Evolutionary conservation across 768 basidiomycete species (phyloP).

Genomic region (Gymnopilus junonius): DNA sequence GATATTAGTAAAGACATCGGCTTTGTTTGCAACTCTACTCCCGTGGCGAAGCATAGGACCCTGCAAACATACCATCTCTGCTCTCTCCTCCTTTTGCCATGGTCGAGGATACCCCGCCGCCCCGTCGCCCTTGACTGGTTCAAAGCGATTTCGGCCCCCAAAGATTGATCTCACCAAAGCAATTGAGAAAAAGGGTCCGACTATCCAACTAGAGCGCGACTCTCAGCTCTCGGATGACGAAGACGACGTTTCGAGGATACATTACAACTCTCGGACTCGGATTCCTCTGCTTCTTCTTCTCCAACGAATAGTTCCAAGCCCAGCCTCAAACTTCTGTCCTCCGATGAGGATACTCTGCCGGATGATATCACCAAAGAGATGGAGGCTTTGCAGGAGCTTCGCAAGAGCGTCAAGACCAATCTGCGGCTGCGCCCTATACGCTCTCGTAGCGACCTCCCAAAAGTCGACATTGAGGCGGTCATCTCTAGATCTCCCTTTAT

Average conservation of each 20-base stretch:
- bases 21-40: neutral
- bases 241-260: conserved; percentile 43
- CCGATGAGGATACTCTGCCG: conserved; percentile 40
- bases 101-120: conserved; percentile 4
- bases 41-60: neutral
- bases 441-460: conserved; percentile 56
- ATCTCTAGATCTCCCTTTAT: conserved; percentile 28
- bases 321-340: conserved; percentile 34
- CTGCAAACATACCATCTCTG: neutral
- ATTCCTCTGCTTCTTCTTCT: conserved; percentile 35
- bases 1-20: conserved; percentile 2
- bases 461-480: conserved; percentile 36
- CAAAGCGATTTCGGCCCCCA: conserved; percentile 54
- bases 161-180: conserved; percentile 50
- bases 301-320: conserved; percentile 31
- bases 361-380: conserved; percentile 75
- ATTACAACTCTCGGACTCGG: conserved; percentile 44
- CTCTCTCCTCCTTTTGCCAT: conserved; percentile 1
- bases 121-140: conserved; percentile 8
- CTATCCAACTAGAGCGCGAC: conserved; percentile 41
- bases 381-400: conserved; percentile 67
- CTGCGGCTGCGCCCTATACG: conserved; percentile 79
- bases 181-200: conserved; percentile 34
- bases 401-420: conserved; percentile 76
- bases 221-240: conserved; percentile 34